These are phyloP conservation scores for Tetrahymena malaccensis DNA, from an alignment of 73 alveolate genomes.

Conservation along the genomic window DNA sequence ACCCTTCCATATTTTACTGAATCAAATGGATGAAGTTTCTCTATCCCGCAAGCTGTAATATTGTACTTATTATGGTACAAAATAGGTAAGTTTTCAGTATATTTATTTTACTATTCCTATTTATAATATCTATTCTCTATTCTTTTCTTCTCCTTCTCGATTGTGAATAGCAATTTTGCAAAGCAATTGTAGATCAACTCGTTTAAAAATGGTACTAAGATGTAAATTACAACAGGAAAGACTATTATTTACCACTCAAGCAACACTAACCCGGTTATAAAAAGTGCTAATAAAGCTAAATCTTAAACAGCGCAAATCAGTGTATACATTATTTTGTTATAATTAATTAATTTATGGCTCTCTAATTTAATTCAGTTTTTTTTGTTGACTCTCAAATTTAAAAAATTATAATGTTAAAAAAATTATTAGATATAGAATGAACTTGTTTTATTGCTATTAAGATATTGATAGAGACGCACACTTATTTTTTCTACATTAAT, in stretches of 20 bases:
- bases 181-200: background rate
- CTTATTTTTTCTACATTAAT: too few species aligned
- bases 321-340: background rate
- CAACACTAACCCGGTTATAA: background rate
- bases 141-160: background rate
- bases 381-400: too few species aligned
- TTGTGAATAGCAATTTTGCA: background rate
- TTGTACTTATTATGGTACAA: slow-evolving; percentile 59
- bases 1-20: slow-evolving; percentile 70
- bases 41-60: slow-evolving; percentile 73
- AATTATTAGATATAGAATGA: too few species aligned
- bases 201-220: background rate
- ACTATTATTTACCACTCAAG: background rate
- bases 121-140: background rate
- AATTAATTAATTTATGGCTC: too few species aligned
- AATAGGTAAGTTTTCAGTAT: slow-evolving; percentile 36
- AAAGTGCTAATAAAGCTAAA: background rate
- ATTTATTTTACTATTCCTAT: background rate
- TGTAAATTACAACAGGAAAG: background rate
- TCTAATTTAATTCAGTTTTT: too few species aligned
- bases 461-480: too few species aligned
- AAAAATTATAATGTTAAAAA: too few species aligned
- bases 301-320: background rate
- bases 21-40: slow-evolving; percentile 80
- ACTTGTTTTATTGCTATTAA: too few species aligned